Conservation (phyloP, 2,329 filamentous ascomycete genomes). For the Aspergillus texensis region DNA sequence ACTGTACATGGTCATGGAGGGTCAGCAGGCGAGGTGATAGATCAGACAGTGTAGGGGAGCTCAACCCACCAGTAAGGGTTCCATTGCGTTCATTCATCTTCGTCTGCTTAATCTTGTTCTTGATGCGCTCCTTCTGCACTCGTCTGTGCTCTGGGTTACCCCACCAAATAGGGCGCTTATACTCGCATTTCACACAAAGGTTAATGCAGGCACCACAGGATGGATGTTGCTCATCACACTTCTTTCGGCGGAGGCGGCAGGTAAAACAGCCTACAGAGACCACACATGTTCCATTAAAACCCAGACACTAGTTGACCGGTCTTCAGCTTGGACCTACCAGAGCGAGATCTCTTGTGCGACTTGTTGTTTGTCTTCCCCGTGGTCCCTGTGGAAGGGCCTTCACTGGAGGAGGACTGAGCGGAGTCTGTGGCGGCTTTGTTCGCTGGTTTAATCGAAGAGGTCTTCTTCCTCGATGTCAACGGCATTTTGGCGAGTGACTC, state of each 20-base stretch:
- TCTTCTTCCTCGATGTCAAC: conserved; percentile 22
- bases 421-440: conserved; percentile 18
- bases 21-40: conserved; percentile 11
- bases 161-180: conserved; percentile 98
- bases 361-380: conserved; percentile 68
- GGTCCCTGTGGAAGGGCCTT: conserved; percentile 50
- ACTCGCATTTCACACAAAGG: conserved; percentile 87
- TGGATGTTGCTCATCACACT: conserved; percentile 70
- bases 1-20: not conserved
- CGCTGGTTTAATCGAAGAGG: conserved; percentile 7
- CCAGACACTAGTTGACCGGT: conserved; percentile 17
- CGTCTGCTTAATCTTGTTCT: conserved; percentile 95
- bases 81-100: conserved; percentile 87
- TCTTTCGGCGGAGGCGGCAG: conserved; percentile 68
- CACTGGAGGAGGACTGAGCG: conserved; percentile 42
- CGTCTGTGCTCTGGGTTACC: conserved; percentile 85
- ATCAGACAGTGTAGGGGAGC: not conserved
- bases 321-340: conserved; percentile 67
- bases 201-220: conserved; percentile 66
- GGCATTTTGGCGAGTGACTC: conserved; percentile 19
- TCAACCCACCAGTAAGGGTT: conserved; percentile 44
- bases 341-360: conserved; percentile 91
- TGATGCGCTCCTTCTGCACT: conserved; percentile 91
- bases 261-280: conserved; percentile 63
- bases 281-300: not conserved